Conservation (phyloP, 352 stramenopile genomes). For the Phytophthora boehmeriae region DNA sequence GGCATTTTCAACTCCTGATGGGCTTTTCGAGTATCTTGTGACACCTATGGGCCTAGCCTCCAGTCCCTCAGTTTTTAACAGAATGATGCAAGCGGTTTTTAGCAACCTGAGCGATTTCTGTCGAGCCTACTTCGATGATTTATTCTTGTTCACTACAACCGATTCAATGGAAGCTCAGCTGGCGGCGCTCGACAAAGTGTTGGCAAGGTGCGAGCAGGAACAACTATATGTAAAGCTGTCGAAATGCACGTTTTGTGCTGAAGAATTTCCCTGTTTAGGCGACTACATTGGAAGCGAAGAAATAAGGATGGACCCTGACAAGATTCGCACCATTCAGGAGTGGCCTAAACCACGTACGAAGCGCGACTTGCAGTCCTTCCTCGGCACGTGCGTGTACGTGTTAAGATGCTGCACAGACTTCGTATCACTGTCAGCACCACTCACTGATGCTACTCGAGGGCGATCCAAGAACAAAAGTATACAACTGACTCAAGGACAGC, state of each 20-base stretch:
- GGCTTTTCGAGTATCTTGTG: conserved; percentile 10
- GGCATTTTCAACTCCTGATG: conserved; percentile 10
- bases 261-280: conserved; percentile 1
- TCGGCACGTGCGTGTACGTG: conserved; percentile 19
- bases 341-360: conserved; percentile 19
- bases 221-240: conserved; percentile 7
- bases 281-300: conserved; percentile 10
- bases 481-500: neutral
- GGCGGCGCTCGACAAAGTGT: neutral
- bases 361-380: conserved; percentile 16
- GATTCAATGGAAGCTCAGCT: conserved; percentile 8
- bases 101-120: too few species aligned
- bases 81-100: neutral
- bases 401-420: conserved; percentile 13
- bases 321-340: conserved; percentile 8
- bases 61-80: conserved; percentile 6
- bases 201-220: conserved; percentile 2
- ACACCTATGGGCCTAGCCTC: conserved; percentile 6
- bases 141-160: conserved; percentile 3
- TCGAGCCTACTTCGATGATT: too few species aligned
- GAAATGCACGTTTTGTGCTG: conserved; percentile 12
- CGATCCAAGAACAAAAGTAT: too few species aligned
- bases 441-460: neutral
- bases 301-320: conserved; percentile 17
- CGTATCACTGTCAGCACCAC: neutral